Evolutionary conservation across 345 rosid species (phyloP).

Genomic region (Corchorus capsularis): DNA sequence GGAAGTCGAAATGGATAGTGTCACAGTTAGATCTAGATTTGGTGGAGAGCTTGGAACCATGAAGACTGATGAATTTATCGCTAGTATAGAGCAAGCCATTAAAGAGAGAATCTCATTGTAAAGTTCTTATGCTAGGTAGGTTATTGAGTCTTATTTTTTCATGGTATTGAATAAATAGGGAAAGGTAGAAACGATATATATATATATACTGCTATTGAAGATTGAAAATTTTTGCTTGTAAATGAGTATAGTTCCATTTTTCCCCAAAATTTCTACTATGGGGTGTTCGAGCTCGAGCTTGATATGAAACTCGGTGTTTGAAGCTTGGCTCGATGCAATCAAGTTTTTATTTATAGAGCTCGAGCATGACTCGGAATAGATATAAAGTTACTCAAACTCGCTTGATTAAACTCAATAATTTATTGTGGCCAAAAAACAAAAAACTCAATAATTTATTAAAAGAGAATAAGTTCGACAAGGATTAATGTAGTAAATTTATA

Average conservation of each 20-base stretch:
- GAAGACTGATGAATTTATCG: slow-evolving; percentile 61
- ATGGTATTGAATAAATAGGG: background rate
- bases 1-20: slow-evolving; percentile 72
- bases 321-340: too few species aligned
- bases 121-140: slow-evolving; percentile 22
- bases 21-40: slow-evolving; percentile 80
- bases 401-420: too few species aligned
- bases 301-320: too few species aligned
- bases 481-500: too few species aligned
- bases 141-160: slow-evolving; percentile 6
- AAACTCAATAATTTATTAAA: too few species aligned
- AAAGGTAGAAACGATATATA: background rate
- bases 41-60: slow-evolving; percentile 88
- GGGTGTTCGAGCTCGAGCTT: too few species aligned
- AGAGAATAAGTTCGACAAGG: too few species aligned
- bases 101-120: slow-evolving; percentile 54
- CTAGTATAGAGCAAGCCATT: slow-evolving; percentile 51
- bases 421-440: too few species aligned
- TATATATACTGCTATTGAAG: background rate
- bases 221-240: background rate
- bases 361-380: too few species aligned
- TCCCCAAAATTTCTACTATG: too few species aligned
- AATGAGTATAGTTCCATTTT: background rate
- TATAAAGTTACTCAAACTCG: too few species aligned
- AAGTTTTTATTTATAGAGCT: too few species aligned